Evolutionary conservation across 257 asterid species (phyloP).

Genomic region (Paraleonurus japonicus): DNA sequence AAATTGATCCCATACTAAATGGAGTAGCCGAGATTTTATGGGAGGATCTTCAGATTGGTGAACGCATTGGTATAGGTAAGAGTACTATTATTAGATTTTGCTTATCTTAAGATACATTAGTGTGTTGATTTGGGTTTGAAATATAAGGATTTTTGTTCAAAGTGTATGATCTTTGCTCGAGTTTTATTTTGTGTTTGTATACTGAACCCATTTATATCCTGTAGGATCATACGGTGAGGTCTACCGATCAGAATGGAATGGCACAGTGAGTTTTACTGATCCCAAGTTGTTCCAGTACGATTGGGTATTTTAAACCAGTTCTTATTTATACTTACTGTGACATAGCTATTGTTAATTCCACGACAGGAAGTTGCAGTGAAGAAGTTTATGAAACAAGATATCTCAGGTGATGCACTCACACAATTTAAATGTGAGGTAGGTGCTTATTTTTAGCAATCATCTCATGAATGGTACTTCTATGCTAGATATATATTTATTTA

Average conservation of each 20-base stretch:
- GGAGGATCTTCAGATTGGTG: slow-evolving; percentile 98
- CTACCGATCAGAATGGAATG: slow-evolving; percentile 93
- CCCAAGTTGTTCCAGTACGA: not conserved
- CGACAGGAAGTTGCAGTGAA: slow-evolving; percentile 98
- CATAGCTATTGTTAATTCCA: slow-evolving; percentile 13
- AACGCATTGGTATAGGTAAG: slow-evolving; percentile 97
- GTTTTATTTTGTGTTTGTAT: slow-evolving; percentile 14
- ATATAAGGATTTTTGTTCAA: not conserved
- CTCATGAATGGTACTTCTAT: not conserved
- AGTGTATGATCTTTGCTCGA: slow-evolving; percentile 10
- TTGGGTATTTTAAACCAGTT: not conserved
- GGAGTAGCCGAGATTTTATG: slow-evolving; percentile 92
- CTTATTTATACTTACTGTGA: not conserved
- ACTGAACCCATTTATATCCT: slow-evolving; percentile 28
- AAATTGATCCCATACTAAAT: slow-evolving; percentile 55
- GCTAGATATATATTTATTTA: not conserved
- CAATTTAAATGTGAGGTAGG: slow-evolving; percentile 91
- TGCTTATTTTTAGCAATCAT: not conserved
- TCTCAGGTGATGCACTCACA: slow-evolving; percentile 85
- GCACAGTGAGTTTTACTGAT: slow-evolving; percentile 67
- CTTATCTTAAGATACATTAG: not conserved
- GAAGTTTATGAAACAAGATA: slow-evolving; percentile 95
- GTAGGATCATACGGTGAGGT: slow-evolving; percentile 99
- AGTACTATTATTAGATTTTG: not conserved
- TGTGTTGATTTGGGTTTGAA: not conserved